phyloP scores from a whole-genome alignment of 208 protist genomes.

The Ichthyophonus hoferi region DNA sequence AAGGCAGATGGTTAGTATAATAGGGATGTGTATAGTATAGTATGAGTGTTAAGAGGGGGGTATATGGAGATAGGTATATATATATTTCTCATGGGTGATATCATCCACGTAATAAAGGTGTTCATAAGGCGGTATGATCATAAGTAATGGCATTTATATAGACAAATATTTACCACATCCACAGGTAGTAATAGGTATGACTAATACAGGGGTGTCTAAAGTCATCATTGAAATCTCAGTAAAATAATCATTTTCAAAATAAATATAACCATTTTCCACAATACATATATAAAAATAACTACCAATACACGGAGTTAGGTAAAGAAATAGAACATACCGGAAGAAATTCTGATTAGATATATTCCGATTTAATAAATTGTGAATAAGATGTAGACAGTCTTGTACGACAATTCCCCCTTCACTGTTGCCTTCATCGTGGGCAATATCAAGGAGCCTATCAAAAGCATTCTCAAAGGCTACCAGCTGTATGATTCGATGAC shows the following conservation, averaged over 20 bases:
- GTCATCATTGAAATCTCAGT: too few species aligned
- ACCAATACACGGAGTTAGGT: neutral
- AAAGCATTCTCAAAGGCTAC: slow-evolving; percentile 54
- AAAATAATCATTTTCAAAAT: too few species aligned
- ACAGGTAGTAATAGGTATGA: too few species aligned
- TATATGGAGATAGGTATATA: neutral
- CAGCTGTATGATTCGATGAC: slow-evolving; percentile 12
- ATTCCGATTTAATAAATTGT: slow-evolving; percentile 43
- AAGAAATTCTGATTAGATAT: slow-evolving; percentile 46
- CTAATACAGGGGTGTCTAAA: too few species aligned
- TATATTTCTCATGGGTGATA: neutral
- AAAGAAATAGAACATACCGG: neutral
- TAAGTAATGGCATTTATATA: neutral
- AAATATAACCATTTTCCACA: too few species aligned
- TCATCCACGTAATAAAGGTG: neutral
- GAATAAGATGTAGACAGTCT: slow-evolving; percentile 46
- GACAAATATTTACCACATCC: neutral
- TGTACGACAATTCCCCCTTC: slow-evolving; percentile 48
- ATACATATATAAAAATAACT: neutral
- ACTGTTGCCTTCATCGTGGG: slow-evolving; percentile 39
- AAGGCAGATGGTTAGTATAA: neutral
- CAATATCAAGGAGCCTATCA: slow-evolving; percentile 37
- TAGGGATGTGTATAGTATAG: too few species aligned
- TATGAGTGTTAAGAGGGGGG: too few species aligned
- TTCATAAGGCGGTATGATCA: too few species aligned